Evolutionary conservation across 2,329 filamentous ascomycete genomes (phyloP).

Genomic region (Thermothelomyces thermophilus): DNA sequence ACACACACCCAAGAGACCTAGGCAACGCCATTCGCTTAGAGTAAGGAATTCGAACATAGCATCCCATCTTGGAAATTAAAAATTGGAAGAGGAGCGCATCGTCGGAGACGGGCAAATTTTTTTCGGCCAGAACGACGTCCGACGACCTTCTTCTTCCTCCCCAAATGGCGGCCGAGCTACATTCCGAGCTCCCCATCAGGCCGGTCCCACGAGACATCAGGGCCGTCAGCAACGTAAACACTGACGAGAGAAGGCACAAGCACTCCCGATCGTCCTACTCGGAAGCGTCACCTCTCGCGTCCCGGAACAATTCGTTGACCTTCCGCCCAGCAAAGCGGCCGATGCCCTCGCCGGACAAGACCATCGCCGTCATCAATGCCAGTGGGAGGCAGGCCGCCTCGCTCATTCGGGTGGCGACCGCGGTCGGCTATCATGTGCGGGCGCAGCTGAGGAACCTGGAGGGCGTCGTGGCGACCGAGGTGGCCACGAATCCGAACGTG

Average conservation of each 20-base stretch:
- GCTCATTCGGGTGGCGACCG: slow-evolving; percentile 86
- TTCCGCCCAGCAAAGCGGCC: slow-evolving; percentile 54
- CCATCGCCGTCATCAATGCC: slow-evolving; percentile 90
- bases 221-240: slow-evolving; percentile 11
- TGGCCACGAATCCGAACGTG: slow-evolving; percentile 71
- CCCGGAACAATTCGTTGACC: slow-evolving; percentile 54
- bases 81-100: not conserved
- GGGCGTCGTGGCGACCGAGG: slow-evolving; percentile 81
- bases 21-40: too few species aligned
- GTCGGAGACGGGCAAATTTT: not conserved
- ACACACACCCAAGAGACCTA: too few species aligned
- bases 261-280: slow-evolving; percentile 58
- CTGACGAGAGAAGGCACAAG: slow-evolving; percentile 43
- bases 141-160: not conserved
- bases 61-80: too few species aligned
- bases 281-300: slow-evolving; percentile 50
- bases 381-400: slow-evolving; percentile 94
- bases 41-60: too few species aligned
- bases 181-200: slow-evolving; percentile 31
- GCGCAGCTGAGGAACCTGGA: slow-evolving; percentile 85
- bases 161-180: slow-evolving; percentile 31
- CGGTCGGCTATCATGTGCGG: slow-evolving; percentile 87
- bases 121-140: not conserved
- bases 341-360: slow-evolving; percentile 61
- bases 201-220: slow-evolving; percentile 30